Base-by-base conservation (phyloP, 2,329 filamentous ascomycete genomes). In the Colletotrichum orchidophilum region DNA sequence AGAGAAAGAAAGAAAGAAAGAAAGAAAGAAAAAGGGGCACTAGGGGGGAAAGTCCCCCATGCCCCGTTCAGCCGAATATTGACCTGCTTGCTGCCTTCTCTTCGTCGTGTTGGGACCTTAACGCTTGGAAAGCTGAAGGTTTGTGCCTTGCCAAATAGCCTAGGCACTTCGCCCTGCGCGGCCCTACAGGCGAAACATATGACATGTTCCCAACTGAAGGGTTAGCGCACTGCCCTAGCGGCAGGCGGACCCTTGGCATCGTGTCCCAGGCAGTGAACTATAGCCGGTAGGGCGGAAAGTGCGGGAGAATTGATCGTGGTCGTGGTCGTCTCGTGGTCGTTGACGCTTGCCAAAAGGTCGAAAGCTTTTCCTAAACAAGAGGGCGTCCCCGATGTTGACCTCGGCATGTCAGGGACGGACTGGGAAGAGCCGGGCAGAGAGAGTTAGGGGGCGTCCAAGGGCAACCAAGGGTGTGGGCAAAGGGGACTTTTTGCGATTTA, bases 271-370 rank as follows among this genome's bases (percentile, higher is more conserved):
- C 33, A 60, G 27, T 8, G 33, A 27, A 13, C 15, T 35, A 24
- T 70, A 50, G 53, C 53, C 31, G 63, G 58, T 68, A 71, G 52
- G 68, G 68, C 64, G 68, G 63, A 71, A 59, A 71, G 58, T 67
- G 68, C 64, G 53, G 64, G 57, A 68, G 63, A 63, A 68, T 71
- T 46, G 57, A 67, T 63, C 68, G 63, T n/a, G n/a, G n/a, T n/a
- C n/a, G n/a, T n/a, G n/a, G n/a, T 31, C 66, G 46, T 58, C 31
- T 55, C 63, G 66, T 66, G 26, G 31, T 54, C 4, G 50, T 31
- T 9, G 63, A 63, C 39, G 26, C 42, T 33, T 33, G 8, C 31
- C 29, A 27, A 5, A 31, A 18, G 27, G n/a, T 24, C 50, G 46
- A 26, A 26, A 33, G 24, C 63, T 50, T n/a, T 63, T 62, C 68